These are phyloP conservation scores for Choanephora cucurbitarum DNA, from an alignment of 371 early-diverging fungal species.

Conservation along the genomic window DNA sequence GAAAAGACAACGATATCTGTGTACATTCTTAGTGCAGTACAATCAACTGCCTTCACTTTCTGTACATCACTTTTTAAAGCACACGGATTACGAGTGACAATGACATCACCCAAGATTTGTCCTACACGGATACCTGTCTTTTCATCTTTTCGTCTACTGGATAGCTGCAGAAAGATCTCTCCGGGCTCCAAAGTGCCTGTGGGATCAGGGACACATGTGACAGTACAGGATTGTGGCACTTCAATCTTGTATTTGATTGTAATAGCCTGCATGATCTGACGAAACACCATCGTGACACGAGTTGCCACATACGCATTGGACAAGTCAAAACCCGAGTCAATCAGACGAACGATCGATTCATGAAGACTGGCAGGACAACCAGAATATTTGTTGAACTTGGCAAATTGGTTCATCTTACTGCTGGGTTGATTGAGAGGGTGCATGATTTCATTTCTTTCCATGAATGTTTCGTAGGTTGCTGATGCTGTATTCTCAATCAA, in stretches of 20 bases:
- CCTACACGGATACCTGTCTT: constrained; percentile 40
- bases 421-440: too few relatives aligned
- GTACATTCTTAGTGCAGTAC: constrained; percentile 37
- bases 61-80: constrained; percentile 46
- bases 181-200: constrained; percentile 37
- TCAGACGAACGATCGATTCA: constrained; percentile 38
- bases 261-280: constrained; percentile 35
- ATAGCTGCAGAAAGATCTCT: constrained; percentile 45
- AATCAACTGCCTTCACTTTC: constrained; percentile 48
- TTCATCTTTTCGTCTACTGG: constrained; percentile 37
- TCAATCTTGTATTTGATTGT: constrained; percentile 45
- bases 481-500: neutral
- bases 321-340: constrained; percentile 51
- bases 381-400: constrained; percentile 32
- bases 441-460: too few relatives aligned
- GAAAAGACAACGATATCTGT: constrained; percentile 49
- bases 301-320: constrained; percentile 43
- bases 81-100: constrained; percentile 52
- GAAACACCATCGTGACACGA: constrained; percentile 37
- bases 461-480: neutral
- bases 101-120: constrained; percentile 42
- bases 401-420: neutral
- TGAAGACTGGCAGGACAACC: constrained; percentile 35
- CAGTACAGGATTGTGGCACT: constrained; percentile 44
- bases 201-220: constrained; percentile 54